Conservation (phyloP, 768 basidiomycete species). For the Rhizopogon vesiculosus region DNA sequence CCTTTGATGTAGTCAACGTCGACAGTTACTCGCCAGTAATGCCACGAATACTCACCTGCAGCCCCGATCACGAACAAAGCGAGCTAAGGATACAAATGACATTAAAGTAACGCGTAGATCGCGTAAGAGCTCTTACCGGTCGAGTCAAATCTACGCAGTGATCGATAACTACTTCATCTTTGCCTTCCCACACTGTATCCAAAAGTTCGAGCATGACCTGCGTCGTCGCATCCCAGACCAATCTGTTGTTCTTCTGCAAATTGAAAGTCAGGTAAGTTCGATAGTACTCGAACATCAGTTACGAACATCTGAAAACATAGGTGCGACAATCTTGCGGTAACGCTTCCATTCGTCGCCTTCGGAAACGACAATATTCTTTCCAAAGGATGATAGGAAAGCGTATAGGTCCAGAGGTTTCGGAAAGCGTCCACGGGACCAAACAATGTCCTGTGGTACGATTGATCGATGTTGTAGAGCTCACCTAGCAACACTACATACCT, state of each 20-base stretch:
- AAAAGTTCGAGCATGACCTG: slow-evolving; percentile 40
- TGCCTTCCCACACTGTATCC: slow-evolving; percentile 42
- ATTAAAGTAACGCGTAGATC: slow-evolving; percentile 14
- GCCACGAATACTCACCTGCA: slow-evolving; percentile 32
- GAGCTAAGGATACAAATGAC: slow-evolving; percentile 29
- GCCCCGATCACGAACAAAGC: slow-evolving; percentile 52
- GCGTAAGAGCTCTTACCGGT: slow-evolving; percentile 32
- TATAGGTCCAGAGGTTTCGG: slow-evolving; percentile 53
- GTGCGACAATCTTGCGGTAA: slow-evolving; percentile 56
- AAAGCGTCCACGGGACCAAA: slow-evolving; percentile 29
- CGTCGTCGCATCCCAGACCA: slow-evolving; percentile 46
- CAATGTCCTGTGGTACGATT: slow-evolving; percentile 13
- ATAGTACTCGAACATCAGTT: not conserved
- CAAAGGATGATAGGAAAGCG: slow-evolving; percentile 42
- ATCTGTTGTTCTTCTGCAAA: slow-evolving; percentile 18
- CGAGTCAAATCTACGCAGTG: slow-evolving; percentile 50
- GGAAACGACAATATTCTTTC: slow-evolving; percentile 58
- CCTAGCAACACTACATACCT: slow-evolving; percentile 18
- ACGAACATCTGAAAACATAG: slow-evolving; percentile 47
- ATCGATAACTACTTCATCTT: slow-evolving; percentile 35
- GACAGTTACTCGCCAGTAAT: not conserved
- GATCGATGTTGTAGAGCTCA: not conserved
- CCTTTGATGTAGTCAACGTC: slow-evolving; percentile 22
- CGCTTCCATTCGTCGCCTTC: slow-evolving; percentile 66
- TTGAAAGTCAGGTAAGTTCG: not conserved